Base-by-base conservation (phyloP, 2,329 filamentous ascomycete genomes). In the Hypoxylon sp. region DNA sequence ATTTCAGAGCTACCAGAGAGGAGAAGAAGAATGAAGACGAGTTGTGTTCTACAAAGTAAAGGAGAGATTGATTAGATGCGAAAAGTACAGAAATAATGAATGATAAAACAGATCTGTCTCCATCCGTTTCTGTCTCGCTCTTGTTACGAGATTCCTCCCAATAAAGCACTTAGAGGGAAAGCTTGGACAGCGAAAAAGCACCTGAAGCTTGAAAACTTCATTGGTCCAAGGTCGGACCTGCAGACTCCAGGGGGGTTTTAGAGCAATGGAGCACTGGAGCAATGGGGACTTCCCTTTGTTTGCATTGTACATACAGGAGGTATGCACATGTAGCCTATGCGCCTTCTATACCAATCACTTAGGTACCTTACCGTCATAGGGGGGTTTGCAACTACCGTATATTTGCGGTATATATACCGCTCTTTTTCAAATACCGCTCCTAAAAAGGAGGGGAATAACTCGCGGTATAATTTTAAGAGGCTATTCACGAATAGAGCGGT, bases 141-240 rank as follows among this genome's bases (percentile, higher is more conserved):
- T 64, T 61, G 64, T 60, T 62, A 66, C 62, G 62, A 63, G 60
- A 33, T 57, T 42, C 53, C 59, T 66, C 51, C 48, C 69, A 70
- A 71, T 71, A 66, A 66, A 63, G 59, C 63, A 63, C 22, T 24
- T 60, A 31, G 39, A 50, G 33, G 24, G 29, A 61, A 67, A 70
- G 67, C 69, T 71, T 64, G 63, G 69, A 71, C 69, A 31, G 59
- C 51, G 17, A 48, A 71, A 60, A 55, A 51, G 31, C 48, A 69
- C 58, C 58, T 71, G 66, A 71, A 67, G 60, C 61, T 63, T 42
- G 46, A 70, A 63, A 62, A 60, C 11, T 61, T 61, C 54, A 70
- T 71, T 71, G 69, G 69, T 61, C 46, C 47, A 63, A 44, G 47
- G 37, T 46, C 33, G 67, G 63, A 70, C 67, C 66, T 71, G 69